Evolutionary conservation across 169 alveolate genomes (phyloP).

Genomic region (Cryptosporidium andersoni): DNA sequence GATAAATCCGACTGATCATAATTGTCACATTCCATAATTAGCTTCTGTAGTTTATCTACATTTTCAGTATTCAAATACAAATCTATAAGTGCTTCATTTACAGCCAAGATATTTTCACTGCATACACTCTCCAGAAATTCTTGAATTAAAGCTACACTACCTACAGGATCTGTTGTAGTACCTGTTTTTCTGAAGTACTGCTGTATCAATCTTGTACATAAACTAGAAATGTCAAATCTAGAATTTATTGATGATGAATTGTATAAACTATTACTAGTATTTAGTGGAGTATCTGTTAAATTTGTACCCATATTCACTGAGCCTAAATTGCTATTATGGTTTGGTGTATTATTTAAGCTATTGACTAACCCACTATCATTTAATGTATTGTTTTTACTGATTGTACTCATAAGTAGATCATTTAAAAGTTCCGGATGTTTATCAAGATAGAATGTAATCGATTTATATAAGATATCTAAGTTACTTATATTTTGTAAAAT

Average conservation of each 20-base stretch:
- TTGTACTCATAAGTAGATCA: slow-evolving; percentile 79
- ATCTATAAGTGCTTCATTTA: slow-evolving; percentile 98
- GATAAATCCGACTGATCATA: slow-evolving; percentile 94
- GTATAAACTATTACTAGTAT: slow-evolving; percentile 24
- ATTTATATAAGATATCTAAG: slow-evolving; percentile 95
- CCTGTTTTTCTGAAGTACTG: slow-evolving; percentile 11
- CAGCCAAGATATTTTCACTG: slow-evolving; percentile 75
- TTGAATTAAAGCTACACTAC: slow-evolving; percentile 48
- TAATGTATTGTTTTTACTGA: slow-evolving; percentile 73
- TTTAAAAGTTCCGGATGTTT: slow-evolving; percentile 98
- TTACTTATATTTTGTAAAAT: slow-evolving; percentile 90
- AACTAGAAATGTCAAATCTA: slow-evolving; percentile 62
- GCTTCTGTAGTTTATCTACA: slow-evolving; percentile 90
- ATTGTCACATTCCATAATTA: slow-evolving; percentile 92
- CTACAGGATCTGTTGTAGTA: slow-evolving; percentile 75
- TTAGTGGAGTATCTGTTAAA: neutral
- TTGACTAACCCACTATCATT: neutral
- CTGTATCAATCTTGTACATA: slow-evolving; percentile 53
- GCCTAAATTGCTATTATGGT: too few species aligned
- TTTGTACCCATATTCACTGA: too few species aligned
- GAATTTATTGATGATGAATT: slow-evolving; percentile 88
- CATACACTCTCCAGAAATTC: slow-evolving; percentile 49
- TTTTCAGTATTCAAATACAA: slow-evolving; percentile 96
- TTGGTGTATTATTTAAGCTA: neutral
- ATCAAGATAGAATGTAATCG: slow-evolving; percentile 97